phyloP scores from a whole-genome alignment of 2,329 filamentous ascomycete genomes.

The Xylariaceae sp. region DNA sequence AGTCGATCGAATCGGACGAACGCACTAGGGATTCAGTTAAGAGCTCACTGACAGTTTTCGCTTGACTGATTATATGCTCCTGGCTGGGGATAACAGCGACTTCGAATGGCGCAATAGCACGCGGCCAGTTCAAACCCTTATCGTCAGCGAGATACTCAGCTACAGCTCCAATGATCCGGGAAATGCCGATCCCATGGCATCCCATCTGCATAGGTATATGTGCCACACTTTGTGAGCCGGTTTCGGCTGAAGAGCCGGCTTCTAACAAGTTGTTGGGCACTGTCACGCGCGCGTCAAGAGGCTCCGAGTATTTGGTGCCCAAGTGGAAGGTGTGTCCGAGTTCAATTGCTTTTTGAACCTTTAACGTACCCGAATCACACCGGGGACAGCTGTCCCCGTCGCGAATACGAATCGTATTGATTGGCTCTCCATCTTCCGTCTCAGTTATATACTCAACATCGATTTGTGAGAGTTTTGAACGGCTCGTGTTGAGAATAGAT shows the following conservation, averaged over 20 bases:
- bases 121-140: conserved; percentile 82
- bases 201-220: conserved; percentile 77
- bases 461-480: conserved; percentile 11
- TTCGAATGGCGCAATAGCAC: conserved; percentile 80
- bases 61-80: no score
- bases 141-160: conserved; percentile 70
- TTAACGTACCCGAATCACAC: conserved; percentile 61
- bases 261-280: conserved; percentile 32
- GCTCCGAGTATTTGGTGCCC: conserved; percentile 79
- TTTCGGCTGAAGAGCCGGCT: conserved; percentile 9
- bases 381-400: conserved; percentile 69
- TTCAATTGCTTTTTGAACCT: conserved; percentile 73
- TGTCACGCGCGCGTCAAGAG: conserved; percentile 62
- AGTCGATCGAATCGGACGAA: conserved; percentile 47
- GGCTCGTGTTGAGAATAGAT: conserved; percentile 6
- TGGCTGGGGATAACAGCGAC: conserved; percentile 59
- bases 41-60: conserved; percentile 59
- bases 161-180: conserved; percentile 81
- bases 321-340: conserved; percentile 94
- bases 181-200: conserved; percentile 92
- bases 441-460: conserved; percentile 19
- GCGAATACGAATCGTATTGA: conserved; percentile 63
- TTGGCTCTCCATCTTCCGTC: conserved; percentile 29
- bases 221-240: conserved; percentile 22
- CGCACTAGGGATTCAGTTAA: conserved; percentile 47